These are phyloP conservation scores for Fusarium cyanostomum DNA, from an alignment of 2,329 filamentous ascomycete species.

Conservation along the genomic window DNA sequence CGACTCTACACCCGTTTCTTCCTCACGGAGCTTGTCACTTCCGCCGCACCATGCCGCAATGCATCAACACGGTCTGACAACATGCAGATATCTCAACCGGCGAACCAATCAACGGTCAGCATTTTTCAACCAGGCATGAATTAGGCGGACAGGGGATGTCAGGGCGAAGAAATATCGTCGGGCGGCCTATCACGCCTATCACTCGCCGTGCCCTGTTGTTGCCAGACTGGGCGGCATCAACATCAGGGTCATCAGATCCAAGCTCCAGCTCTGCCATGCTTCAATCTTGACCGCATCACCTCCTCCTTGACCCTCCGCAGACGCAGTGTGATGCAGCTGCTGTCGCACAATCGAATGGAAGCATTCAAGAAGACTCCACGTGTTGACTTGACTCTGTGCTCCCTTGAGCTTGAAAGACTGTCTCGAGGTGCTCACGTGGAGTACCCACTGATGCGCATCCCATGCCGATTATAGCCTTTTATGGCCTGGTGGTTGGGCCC, in stretches of 20 bases:
- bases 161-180: constrained; percentile 11
- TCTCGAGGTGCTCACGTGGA: constrained; percentile 44
- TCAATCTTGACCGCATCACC: constrained; percentile 24
- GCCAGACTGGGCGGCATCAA: constrained; percentile 18
- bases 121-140: constrained; percentile 36
- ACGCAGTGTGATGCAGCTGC: constrained; percentile 23
- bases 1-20: constrained; percentile 5
- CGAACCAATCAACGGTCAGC: constrained; percentile 28
- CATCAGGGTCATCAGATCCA: constrained; percentile 2
- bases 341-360: constrained; percentile 41
- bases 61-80: constrained; percentile 40
- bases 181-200: constrained; percentile 10
- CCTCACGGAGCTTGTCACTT: constrained; percentile 20
- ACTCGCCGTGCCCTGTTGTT: constrained; percentile 1
- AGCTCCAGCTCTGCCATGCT: constrained; percentile 1
- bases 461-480: constrained; percentile 41
- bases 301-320: constrained; percentile 2
- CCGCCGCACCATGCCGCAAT: constrained; percentile 28
- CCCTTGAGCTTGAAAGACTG: constrained; percentile 39
- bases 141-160: constrained; percentile 33
- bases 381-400: constrained; percentile 41
- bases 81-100: constrained; percentile 30
- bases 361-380: constrained; percentile 42
- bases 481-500: constrained; percentile 39
- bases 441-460: constrained; percentile 45